Base-by-base conservation (phyloP, 1,139 yeast species). In the Geotrichum fermentans region DNA sequence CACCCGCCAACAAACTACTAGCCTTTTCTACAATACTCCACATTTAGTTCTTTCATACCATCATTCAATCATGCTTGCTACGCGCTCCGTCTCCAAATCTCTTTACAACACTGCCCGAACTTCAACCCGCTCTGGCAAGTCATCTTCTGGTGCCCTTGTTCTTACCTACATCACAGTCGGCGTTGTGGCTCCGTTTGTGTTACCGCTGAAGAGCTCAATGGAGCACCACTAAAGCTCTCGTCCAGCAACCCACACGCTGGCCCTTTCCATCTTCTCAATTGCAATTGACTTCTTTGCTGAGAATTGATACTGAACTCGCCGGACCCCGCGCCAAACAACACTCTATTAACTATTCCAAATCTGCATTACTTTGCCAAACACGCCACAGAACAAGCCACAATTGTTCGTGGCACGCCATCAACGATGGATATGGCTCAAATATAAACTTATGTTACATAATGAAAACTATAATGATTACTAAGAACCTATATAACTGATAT, bases 101-200 rank as follows among this genome's bases (percentile, higher is more conserved):
- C 14, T 50, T 22, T 32, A 34, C 32, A 26, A 24, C 14, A 17
- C 50, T 16, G 37, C 39, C 28, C 34, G 29, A 26, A 16, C 26
- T 34, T 16, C n/a, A n/a, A n/a, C 16, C 6, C 43, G 44, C 13
- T 13, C 40, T 18, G 20, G 40, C 2, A 39, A 36, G 14, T 24
- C 28, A 6, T 41, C 50, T 7, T 42, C 50, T 10, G 47, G 48
- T 17, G 34, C 50, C 10, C 49, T 50, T 21, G 53, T 50, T 13
- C 14, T 50, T 22, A 43, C 47, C 14, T 50, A 50, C 47, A 50
- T 50, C 10, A 41, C 50, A 20, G 43, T 43, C 14, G 53, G 53
- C 5, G 47, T 47, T 18, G 47, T 50, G 13, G 45, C 51, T 1
- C 53, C 53, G 1, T 50, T 50, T 50, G 51, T 40, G 13, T 26